Percentiles rank a stretch among this genome's conserved stretches.
Conservation (phyloP, 2,329 filamentous ascomycete genomes). For the Magnaporthiopsis incrustans region DNA sequence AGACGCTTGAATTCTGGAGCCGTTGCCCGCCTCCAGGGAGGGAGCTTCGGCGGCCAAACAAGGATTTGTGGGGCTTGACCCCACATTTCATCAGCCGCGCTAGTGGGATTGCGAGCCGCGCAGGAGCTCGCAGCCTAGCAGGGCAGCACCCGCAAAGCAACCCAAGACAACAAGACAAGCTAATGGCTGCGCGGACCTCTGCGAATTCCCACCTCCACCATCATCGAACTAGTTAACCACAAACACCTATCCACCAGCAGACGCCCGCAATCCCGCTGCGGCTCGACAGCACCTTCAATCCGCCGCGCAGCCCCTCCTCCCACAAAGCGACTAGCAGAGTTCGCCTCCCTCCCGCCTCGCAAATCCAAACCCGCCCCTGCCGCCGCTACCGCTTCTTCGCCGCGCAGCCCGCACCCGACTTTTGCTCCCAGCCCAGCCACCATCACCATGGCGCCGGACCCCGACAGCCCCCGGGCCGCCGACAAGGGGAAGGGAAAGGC, state of each 20-base stretch:
- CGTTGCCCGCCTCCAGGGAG: no score
- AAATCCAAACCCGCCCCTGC: background rate
- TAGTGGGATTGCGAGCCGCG: background rate
- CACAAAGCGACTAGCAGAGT: background rate
- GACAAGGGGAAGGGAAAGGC: constrained; percentile 98
- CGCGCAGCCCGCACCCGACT: background rate
- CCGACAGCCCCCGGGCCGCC: constrained; percentile 66
- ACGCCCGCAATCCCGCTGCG: background rate
- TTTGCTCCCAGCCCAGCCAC: constrained; percentile 6
- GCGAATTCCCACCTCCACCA: background rate
- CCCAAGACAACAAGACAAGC: background rate
- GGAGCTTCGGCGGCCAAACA: background rate
- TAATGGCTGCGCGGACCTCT: background rate
- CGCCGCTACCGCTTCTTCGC: background rate
- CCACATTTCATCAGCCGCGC: background rate
- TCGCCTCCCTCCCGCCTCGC: background rate
- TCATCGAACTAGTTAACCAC: background rate
- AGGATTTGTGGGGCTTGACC: background rate
- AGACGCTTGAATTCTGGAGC: background rate
- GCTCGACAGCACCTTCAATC: background rate
- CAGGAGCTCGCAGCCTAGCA: background rate
- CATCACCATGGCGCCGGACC: constrained; percentile 77
- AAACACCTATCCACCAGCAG: background rate
- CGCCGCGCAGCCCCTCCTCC: no score
- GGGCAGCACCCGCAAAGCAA: background rate